Conservation (phyloP, 2,329 filamentous ascomycete species). For the Zasmidium citrigriseum region DNA sequence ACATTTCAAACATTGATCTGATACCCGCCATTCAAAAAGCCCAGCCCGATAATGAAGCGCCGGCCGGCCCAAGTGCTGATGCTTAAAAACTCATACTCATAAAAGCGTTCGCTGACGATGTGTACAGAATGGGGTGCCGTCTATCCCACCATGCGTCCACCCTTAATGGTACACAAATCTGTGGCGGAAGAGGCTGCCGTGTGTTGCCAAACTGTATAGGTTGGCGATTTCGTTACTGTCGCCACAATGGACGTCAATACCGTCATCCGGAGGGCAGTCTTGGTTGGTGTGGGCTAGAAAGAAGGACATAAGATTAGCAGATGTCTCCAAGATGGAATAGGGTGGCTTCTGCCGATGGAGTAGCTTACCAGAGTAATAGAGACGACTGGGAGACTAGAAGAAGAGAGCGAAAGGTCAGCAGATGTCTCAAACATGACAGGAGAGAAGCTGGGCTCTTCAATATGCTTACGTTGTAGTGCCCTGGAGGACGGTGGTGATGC, state of each 20-base stretch:
- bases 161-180: neutral
- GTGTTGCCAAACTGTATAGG: slow-evolving; percentile 2
- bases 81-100: neutral
- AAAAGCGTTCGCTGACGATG: neutral
- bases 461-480: slow-evolving; percentile 6
- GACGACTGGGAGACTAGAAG: neutral
- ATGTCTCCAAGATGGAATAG: too few relatives aligned
- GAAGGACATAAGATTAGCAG: too few relatives aligned
- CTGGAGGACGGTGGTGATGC: slow-evolving; percentile 6
- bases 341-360: too few relatives aligned
- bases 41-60: neutral
- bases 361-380: slow-evolving; percentile 7
- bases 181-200: neutral
- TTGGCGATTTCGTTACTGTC: slow-evolving; percentile 1
- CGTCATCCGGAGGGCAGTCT: slow-evolving; percentile 1
- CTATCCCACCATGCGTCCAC: slow-evolving; percentile 1
- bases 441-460: too few relatives aligned
- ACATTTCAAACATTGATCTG: neutral
- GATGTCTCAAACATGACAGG: too few relatives aligned
- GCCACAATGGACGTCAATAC: slow-evolving; percentile 4
- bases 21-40: neutral
- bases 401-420: too few relatives aligned
- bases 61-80: neutral
- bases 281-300: slow-evolving; percentile 7
- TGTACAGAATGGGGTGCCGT: neutral